Evolutionary conservation across 2,329 filamentous ascomycete genomes (phyloP), one percentile per base, ranked within the genome.

Genomic region (Mollisia scopiformis): DNA sequence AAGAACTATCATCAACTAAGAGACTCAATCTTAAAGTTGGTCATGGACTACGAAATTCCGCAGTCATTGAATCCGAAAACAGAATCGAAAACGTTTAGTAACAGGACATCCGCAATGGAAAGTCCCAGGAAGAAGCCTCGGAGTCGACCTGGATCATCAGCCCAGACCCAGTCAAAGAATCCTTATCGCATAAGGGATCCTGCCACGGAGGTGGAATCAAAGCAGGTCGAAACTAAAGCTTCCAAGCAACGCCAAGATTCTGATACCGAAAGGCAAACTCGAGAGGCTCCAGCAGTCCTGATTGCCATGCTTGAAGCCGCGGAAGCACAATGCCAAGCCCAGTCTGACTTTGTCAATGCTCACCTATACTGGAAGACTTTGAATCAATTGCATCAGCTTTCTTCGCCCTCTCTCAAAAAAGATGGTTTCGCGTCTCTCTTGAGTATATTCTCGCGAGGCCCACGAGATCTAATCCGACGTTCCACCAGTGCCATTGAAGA

Each of bases 321-420:
- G 16, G 90, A 90, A 66, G 82, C 87, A 0, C 89, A 92, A 72
- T 93, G 91, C 58, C 87, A 91, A 68, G 87, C 89, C 25, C 86
- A 90, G 62, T 90, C 90, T 0, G 92, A 96, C 72, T 97, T 93
- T 69, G 87, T 95, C 53, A 89, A 89, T 30, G 90, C 92, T 1
- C 91, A 96, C 68, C 83, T 91, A 55, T 97, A 94, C 78, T 94
- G 91, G 87, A 90, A 89, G 72, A 93, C 92, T 0, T 78, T 94
- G 28, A 87, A 91, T 62, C 89, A 92, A 63, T 82, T 96, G 19
- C 85, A 86, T 67, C 82, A 82, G 57, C 75, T 90, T 58, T 80
- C 79, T 43, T 88, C 84, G 16, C 79, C 84, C 6, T 88, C 82
- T 10, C 75, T 92, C 30, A 85, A 85, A 25, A 82, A 83, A 57